Conservation (phyloP, 257 asterid genomes). For the Henckelia pumila region DNA sequence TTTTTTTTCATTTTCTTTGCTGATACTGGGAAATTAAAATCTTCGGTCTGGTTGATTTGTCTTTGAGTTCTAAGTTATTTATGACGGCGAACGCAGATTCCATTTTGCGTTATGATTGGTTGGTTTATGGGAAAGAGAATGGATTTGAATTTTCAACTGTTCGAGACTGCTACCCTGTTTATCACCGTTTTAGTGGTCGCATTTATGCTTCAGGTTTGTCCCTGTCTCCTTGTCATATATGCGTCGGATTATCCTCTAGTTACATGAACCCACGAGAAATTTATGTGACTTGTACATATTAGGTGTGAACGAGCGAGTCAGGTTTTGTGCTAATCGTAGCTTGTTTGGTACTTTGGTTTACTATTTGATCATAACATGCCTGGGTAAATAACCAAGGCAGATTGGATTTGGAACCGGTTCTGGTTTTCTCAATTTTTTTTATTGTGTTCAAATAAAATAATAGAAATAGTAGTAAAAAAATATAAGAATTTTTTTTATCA, state of each 20-base stretch:
- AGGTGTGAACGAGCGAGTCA: neutral
- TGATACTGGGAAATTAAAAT: neutral
- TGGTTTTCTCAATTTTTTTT: neutral
- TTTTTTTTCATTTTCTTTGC: neutral
- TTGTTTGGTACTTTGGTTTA: too few relatives aligned
- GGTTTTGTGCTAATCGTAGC: too few relatives aligned
- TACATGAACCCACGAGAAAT: neutral
- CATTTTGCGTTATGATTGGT: conserved; percentile 94
- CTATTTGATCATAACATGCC: neutral
- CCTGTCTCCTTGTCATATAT: neutral
- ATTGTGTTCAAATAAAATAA: too few relatives aligned
- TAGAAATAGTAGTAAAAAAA: too few relatives aligned
- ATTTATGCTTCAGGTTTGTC: conserved; percentile 94
- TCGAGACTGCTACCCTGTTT: conserved; percentile 93
- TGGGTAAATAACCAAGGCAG: neutral
- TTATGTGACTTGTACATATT: neutral
- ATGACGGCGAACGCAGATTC: conserved; percentile 62
- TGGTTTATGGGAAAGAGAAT: conserved; percentile 94
- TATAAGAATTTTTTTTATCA: neutral
- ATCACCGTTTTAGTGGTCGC: conserved; percentile 97
- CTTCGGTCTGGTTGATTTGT: neutral
- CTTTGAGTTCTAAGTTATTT: neutral
- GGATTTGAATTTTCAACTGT: conserved; percentile 97
- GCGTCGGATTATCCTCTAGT: neutral
- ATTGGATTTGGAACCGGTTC: neutral